Evolutionary conservation across 1,284 basidiomycete species (phyloP), one percentile per base, ranked within the genome.

Genomic region (Malassezia furfur): DNA sequence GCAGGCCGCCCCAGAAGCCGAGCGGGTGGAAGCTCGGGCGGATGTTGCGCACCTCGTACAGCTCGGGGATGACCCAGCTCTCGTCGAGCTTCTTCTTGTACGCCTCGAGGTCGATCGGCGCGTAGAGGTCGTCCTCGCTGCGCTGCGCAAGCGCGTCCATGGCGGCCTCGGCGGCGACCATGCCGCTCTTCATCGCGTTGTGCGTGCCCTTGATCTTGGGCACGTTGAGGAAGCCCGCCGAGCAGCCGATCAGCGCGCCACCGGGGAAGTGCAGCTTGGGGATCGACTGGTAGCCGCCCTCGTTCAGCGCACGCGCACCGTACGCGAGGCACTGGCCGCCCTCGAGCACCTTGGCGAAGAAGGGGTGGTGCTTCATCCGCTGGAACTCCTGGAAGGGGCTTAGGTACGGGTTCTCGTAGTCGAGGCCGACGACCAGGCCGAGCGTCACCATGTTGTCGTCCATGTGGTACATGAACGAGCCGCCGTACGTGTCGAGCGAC

Each of bases 151-250:
- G 77, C 1, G 82, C 82, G 8, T 84, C 80, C 66, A 81, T 89
- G 0, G 88, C 87, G 0, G 86, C 81, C 75, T 98, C 93, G 2
- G 89, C 94, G 34, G 91, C 93, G 19, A 96, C 80, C 85, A 96
- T 96, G 19, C 93, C 93, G 41, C 86, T 88, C 80, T 96, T 94
- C 93, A 98, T 96, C n/a, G 93, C 91, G 60, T 93, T 96, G 76
- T 98, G 94, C 0, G 91, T 94, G n/a, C 93, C 93, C 76, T 98
- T 98, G 78, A 98, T 98, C 79, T 96, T 98, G 37, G 91, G 87
- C 14, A 96, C 83, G 77, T 98, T 98, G 57, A 98, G 81, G 77
- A 98, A 93, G 46, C 76, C 94, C 0, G 93, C 93, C 0, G 90
- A 86, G 77, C 93, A 96, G 1, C 93, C 93, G 47, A 99, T 84